Percentiles rank a stretch among this genome's conserved stretches.
Evolutionary conservation across 2,329 filamentous ascomycete genomes (phyloP).

Genomic region (Colletotrichum scovillei): DNA sequence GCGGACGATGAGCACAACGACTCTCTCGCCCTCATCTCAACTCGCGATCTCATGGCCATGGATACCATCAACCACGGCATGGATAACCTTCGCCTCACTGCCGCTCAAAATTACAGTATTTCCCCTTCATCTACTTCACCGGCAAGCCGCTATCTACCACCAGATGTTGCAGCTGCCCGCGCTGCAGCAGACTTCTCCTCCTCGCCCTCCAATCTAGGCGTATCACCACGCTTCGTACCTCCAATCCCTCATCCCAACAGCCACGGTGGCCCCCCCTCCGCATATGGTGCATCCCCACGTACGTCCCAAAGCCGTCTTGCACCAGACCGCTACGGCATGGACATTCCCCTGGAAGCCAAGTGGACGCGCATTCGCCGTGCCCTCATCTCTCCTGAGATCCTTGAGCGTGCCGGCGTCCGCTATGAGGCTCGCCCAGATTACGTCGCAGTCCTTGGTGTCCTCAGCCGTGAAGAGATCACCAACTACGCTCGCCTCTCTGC

Average conservation of each 20-base stretch:
- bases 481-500: constrained; percentile 62
- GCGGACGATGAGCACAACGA: constrained; percentile 50
- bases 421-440: constrained; percentile 71
- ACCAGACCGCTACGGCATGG: constrained; percentile 67
- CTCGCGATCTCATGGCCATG: constrained; percentile 62
- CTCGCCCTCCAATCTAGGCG: constrained; percentile 47
- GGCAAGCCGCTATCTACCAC: constrained; percentile 45
- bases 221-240: constrained; percentile 54
- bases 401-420: constrained; percentile 65
- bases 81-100: constrained; percentile 54
- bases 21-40: constrained; percentile 63
- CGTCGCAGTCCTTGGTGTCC: constrained; percentile 68
- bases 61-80: constrained; percentile 55
- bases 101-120: constrained; percentile 48
- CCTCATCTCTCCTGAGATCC: constrained; percentile 68
- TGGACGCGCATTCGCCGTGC: constrained; percentile 70
- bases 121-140: constrained; percentile 49
- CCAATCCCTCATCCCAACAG: constrained; percentile 43
- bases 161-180: constrained; percentile 45
- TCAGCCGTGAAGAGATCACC: constrained; percentile 63
- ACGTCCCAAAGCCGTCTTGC: constrained; percentile 53
- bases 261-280: constrained; percentile 25
- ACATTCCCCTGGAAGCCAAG: constrained; percentile 66
- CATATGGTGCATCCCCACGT: constrained; percentile 35
- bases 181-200: constrained; percentile 45